Conservation (phyloP, 257 asterid genomes). For the Coffea canephora region DNA sequence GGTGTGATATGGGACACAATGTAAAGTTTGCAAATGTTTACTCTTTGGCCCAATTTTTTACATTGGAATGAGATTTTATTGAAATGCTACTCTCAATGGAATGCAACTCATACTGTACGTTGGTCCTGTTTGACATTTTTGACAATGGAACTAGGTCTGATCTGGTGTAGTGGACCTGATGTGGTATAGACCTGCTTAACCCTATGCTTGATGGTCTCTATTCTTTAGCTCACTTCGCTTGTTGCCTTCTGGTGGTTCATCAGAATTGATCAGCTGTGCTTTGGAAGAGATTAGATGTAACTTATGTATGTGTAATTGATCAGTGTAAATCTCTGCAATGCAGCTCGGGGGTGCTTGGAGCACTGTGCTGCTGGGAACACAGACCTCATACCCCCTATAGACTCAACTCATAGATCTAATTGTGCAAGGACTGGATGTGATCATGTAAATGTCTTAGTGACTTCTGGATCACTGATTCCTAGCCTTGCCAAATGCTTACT, state of each 20-base stretch:
- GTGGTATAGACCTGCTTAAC: not conserved
- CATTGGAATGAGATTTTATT: not conserved
- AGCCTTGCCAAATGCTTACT: constrained; percentile 91
- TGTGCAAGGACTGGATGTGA: constrained; percentile 27
- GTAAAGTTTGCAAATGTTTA: too few relatives aligned
- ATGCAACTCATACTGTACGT: not conserved
- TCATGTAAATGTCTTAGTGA: constrained; percentile 79
- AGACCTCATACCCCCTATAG: constrained; percentile 28
- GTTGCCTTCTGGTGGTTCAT: not conserved
- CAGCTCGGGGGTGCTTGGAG: constrained; percentile 83
- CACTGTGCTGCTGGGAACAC: constrained; percentile 61
- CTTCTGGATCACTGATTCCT: constrained; percentile 88
- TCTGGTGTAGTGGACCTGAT: not conserved
- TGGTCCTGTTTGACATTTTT: not conserved
- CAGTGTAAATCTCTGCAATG: constrained; percentile 14
- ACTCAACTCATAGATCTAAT: constrained; percentile 26
- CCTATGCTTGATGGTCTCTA: not conserved
- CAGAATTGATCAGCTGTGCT: too few relatives aligned
- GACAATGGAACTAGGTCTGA: not conserved
- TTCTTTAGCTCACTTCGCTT: not conserved
- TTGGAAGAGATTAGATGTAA: not conserved
- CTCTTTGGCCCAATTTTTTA: not conserved
- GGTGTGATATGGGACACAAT: not conserved
- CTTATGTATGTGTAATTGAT: not conserved
- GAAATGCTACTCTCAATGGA: not conserved